phyloP scores from a whole-genome alignment of 495 filamentous ascomycete genomes.

The Aspergillus diversus region DNA sequence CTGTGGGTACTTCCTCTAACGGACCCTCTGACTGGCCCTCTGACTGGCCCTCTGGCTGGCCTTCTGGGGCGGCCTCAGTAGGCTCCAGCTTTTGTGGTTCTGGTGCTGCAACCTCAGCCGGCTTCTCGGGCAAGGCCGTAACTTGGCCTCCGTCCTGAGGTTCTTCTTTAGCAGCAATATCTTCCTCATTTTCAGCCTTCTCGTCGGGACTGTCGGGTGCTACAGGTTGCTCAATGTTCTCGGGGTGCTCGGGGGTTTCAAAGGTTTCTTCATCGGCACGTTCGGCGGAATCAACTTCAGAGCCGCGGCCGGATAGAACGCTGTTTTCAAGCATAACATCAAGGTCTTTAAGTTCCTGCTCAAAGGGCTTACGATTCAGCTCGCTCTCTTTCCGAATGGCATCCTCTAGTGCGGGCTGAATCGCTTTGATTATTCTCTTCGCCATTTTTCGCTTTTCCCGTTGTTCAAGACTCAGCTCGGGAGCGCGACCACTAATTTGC shows the following conservation, averaged over 20 bases:
- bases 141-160: constrained; percentile 17
- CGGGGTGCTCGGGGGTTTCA: constrained; percentile 13
- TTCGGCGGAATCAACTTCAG: constrained; percentile 38
- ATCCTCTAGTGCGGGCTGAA: constrained; percentile 76
- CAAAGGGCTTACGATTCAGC: constrained; percentile 67
- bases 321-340: constrained; percentile 69
- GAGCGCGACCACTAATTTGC: constrained; percentile 55
- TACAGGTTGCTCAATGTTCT: neutral
- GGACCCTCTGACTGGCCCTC: constrained; percentile 14
- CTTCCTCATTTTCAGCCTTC: constrained; percentile 26
- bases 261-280: constrained; percentile 30
- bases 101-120: constrained; percentile 10
- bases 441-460: constrained; percentile 71
- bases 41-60: constrained; percentile 5
- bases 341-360: constrained; percentile 71
- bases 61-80: constrained; percentile 6
- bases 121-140: constrained; percentile 9
- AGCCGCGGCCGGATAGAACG: constrained; percentile 50
- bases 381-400: constrained; percentile 81
- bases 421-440: constrained; percentile 79
- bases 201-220: constrained; percentile 24
- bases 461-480: constrained; percentile 62
- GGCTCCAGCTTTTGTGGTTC: constrained; percentile 13
- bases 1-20: neutral
- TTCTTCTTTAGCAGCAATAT: constrained; percentile 26